phyloP scores from a whole-genome alignment of 2,329 filamentous ascomycete species.

The Tolypocladium inflatum region DNA sequence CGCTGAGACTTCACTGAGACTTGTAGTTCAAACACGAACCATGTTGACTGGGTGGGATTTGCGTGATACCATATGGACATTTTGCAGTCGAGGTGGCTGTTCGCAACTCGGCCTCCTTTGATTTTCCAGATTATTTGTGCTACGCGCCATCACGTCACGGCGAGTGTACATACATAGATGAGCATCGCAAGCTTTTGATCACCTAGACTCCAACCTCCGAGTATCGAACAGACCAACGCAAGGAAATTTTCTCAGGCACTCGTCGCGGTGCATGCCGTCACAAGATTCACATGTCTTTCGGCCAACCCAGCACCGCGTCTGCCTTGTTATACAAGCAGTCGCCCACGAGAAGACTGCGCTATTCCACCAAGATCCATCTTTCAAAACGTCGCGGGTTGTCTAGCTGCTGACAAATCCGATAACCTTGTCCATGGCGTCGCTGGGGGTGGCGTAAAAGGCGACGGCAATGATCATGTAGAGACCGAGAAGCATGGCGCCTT shows the following conservation, averaged over 20 bases:
- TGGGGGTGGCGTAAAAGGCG: conserved; percentile 48
- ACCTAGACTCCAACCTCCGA: no score
- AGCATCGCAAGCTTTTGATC: no score
- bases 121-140: no score
- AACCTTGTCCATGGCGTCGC: conserved; percentile 33
- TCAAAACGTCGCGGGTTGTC: background rate
- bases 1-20: no score
- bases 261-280: no score
- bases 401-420: background rate
- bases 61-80: background rate
- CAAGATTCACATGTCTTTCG: no score
- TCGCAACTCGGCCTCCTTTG: background rate
- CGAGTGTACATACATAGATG: no score
- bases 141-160: no score
- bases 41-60: background rate
- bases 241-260: no score
- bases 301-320: no score
- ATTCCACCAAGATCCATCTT: background rate
- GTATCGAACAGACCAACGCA: no score
- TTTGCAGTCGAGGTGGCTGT: background rate
- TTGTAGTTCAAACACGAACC: background rate
- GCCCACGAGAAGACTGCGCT: background rate
- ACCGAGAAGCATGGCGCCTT: conserved; percentile 57
- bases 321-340: background rate
- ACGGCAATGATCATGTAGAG: conserved; percentile 52